These are phyloP conservation scores for Clarireedia paspali DNA, from an alignment of 2,329 filamentous ascomycete genomes.

Conservation along the genomic window DNA sequence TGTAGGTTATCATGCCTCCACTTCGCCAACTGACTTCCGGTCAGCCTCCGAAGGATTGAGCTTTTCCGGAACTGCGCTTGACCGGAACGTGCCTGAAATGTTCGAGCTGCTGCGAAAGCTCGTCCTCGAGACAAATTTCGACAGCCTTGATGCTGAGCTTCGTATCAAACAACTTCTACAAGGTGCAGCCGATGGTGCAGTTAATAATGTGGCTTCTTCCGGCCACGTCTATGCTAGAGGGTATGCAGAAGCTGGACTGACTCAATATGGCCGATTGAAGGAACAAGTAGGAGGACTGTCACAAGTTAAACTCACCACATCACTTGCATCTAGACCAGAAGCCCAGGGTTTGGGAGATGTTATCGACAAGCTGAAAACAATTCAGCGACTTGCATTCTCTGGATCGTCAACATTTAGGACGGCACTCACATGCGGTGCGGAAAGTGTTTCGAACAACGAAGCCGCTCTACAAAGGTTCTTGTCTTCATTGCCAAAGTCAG, in stretches of 20 bases:
- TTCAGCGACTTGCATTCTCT: conserved; percentile 71
- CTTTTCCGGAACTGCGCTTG: conserved; percentile 79
- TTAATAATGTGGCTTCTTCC: conserved; percentile 85
- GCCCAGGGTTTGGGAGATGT: conserved; percentile 66
- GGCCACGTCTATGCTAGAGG: conserved; percentile 82
- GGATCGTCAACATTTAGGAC: conserved; percentile 62
- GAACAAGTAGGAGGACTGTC: conserved; percentile 88
- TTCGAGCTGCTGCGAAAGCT: conserved; percentile 76
- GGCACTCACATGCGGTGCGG: conserved; percentile 77
- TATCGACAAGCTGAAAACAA: conserved; percentile 74
- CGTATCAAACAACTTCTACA: conserved; percentile 84
- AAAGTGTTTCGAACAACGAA: conserved; percentile 64
- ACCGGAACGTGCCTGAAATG: conserved; percentile 86
- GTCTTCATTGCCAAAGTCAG: conserved; percentile 42
- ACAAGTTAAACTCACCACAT: conserved; percentile 78
- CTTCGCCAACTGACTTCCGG: conserved; percentile 65
- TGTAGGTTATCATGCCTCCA: conserved; percentile 74
- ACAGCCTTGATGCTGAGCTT: conserved; percentile 68
- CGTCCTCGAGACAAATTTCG: conserved; percentile 83
- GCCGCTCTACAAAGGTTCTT: conserved; percentile 66
- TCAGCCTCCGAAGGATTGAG: conserved; percentile 73
- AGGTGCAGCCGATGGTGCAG: conserved; percentile 76
- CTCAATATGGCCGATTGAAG: conserved; percentile 59
- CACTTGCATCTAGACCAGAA: conserved; percentile 64
- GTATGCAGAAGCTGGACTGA: conserved; percentile 74